Evolutionary conservation across 345 rosid genomes (phyloP).

Genomic region (Triadica sebifera): DNA sequence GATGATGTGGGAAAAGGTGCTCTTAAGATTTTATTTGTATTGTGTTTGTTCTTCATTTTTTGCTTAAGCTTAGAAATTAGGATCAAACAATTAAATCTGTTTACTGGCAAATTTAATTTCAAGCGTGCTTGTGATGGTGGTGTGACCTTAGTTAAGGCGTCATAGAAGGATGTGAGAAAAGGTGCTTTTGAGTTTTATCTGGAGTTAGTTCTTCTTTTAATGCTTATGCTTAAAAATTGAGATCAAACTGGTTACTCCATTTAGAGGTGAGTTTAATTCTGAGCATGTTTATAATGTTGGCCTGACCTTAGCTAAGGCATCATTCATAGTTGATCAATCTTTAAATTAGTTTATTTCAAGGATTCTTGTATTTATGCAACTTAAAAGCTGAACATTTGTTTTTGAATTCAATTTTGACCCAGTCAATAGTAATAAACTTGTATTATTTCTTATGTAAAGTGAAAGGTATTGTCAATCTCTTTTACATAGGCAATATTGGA

Average conservation of each 20-base stretch:
- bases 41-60: not conserved
- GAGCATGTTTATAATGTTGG: not conserved
- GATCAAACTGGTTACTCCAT: not conserved
- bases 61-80: not conserved
- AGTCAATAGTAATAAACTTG: not conserved
- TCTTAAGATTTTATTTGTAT: not conserved
- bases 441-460: not conserved
- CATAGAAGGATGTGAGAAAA: slow-evolving; percentile 2
- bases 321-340: not conserved
- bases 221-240: not conserved
- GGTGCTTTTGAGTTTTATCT: slow-evolving; percentile 32
- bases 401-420: not conserved
- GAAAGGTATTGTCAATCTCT: not conserved
- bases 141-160: too few relatives aligned
- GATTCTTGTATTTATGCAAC: not conserved
- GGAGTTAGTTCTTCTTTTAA: not conserved
- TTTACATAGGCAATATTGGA: too few relatives aligned
- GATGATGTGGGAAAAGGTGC: slow-evolving; percentile 47
- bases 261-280: not conserved
- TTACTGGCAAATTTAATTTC: too few relatives aligned
- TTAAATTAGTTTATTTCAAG: not conserved
- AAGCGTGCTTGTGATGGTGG: too few relatives aligned
- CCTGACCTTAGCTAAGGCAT: not conserved
- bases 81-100: too few relatives aligned
- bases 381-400: not conserved